Evolutionary conservation across 495 filamentous ascomycete species (phyloP).

Genomic region (Stereocaulon alpinum): DNA sequence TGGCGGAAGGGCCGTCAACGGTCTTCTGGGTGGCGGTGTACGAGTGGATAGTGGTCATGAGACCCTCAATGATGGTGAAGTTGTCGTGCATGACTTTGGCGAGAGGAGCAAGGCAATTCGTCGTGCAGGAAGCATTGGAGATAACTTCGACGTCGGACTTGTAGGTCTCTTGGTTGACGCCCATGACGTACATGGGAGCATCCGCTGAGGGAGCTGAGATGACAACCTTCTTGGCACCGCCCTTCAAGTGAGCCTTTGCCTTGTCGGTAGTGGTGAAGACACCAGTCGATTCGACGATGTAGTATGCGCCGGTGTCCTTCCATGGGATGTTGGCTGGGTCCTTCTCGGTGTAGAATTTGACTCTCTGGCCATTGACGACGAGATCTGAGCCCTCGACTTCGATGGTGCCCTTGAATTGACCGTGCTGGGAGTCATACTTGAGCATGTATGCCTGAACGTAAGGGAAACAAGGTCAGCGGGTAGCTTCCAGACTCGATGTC

Average conservation of each 20-base stretch:
- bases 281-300: constrained; percentile 98
- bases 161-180: constrained; percentile 93
- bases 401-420: constrained; percentile 88
- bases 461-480: neutral
- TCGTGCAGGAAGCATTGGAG: constrained; percentile 99
- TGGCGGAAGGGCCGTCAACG: constrained; percentile 90
- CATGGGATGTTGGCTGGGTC: constrained; percentile 90
- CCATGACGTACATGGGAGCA: constrained; percentile 99
- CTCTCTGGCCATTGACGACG: constrained; percentile 84
- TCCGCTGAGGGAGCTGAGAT: constrained; percentile 98
- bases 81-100: constrained; percentile 99
- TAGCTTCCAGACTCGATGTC: neutral
- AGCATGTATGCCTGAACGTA: constrained; percentile 84
- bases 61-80: constrained; percentile 92
- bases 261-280: constrained; percentile 98
- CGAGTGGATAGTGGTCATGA: constrained; percentile 99
- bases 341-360: constrained; percentile 91
- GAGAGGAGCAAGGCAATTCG: constrained; percentile 98
- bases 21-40: constrained; percentile 99
- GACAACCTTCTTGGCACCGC: constrained; percentile 98
- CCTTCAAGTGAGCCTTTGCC: constrained; percentile 91
- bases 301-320: constrained; percentile 77
- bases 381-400: constrained; percentile 64
- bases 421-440: constrained; percentile 96
- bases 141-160: constrained; percentile 80